Evolutionary conservation across 192 early-diverging fungal species (phyloP), one percentile per base, ranked within the genome.

Genomic region (Coemansia erecta): DNA sequence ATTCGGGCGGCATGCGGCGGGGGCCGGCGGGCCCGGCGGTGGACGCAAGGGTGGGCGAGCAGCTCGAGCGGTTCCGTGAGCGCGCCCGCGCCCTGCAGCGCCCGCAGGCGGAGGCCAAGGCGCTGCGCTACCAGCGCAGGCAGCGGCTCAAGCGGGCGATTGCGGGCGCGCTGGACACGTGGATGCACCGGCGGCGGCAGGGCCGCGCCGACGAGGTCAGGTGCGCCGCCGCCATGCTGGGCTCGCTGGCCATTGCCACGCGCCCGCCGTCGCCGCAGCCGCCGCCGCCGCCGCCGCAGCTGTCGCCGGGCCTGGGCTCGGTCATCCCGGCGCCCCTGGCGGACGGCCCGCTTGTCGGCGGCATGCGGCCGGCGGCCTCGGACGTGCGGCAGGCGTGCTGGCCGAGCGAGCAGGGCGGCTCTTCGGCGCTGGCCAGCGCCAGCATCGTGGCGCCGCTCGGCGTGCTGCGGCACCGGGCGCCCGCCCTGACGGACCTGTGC

Each of bases 111-210:
- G 69, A 78, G 31, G 56, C 58, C 43, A 61, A 61, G 26, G 50
- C 69, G 0, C 58, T 78, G 51, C 61, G 69, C 21, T 64, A 63
- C 35, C 69, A 62, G 62, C 64, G 75, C 9, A 59, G 55, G 46
- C 75, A 78, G 58, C 43, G 48, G 21, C 69, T 78, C 28, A 39
- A 46, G 44, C 75, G 66, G 4, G 42, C 53, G 8, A 71, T 78
- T 0, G 58, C 50, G 1, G 56, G 23, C 8, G 69, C 75, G 1
- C 19, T 72, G 15, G 65, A 64, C 19, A 17, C 15, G 2, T 78
- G 75, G 75, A 18, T 67, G 11, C 53, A 37, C 19, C 52, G 42
- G n/a, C 57, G 61, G 2, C 43, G 31, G 31, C n/a, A 17, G 26
- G 17, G 14, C 3, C 33, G 21, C 4, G 24, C 23, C 14, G 39